A percentile compares a stretch with the other conserved stretches of the same genome.
phyloP scores from a whole-genome alignment of 257 asterid genomes.

The Forsythia suspensa region DNA sequence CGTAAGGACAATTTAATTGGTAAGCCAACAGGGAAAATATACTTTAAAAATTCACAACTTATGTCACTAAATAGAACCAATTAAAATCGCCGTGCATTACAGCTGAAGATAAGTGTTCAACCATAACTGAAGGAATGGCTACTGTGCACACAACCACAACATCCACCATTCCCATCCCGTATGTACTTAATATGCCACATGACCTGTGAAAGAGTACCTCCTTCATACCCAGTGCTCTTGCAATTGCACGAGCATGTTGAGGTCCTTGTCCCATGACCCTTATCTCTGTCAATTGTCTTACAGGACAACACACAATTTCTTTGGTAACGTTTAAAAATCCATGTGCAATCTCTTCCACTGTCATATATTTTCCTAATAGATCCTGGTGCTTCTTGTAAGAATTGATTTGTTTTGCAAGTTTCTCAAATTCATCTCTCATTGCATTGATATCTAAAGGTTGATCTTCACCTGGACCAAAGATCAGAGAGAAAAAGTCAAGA shows the following conservation, averaged over 20 bases:
- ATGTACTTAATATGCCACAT: slow-evolving; percentile 94
- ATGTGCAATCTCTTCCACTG: slow-evolving; percentile 87
- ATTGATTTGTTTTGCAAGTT: slow-evolving; percentile 78
- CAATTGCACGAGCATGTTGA: slow-evolving; percentile 97
- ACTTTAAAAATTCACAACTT: too few relatives aligned
- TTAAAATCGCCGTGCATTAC: too few relatives aligned
- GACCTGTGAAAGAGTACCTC: slow-evolving; percentile 84
- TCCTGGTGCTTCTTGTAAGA: slow-evolving; percentile 70
- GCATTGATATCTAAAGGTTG: slow-evolving; percentile 71
- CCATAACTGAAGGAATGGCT: too few relatives aligned
- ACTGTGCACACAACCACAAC: too few relatives aligned
- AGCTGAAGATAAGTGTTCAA: too few relatives aligned
- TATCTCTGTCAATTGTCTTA: slow-evolving; percentile 93
- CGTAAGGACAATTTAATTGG: too few relatives aligned
- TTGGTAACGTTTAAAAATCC: slow-evolving; percentile 91
- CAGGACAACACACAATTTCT: slow-evolving; percentile 97
- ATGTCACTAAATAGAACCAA: too few relatives aligned
- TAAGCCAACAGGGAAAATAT: too few relatives aligned
- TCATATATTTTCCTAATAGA: slow-evolving; percentile 70
- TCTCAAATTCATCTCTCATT: slow-evolving; percentile 67
- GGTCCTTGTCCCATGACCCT: slow-evolving; percentile 99
- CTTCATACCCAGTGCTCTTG: slow-evolving; percentile 93
- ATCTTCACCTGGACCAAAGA: slow-evolving; percentile 86
- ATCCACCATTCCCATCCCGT: slow-evolving; percentile 97
- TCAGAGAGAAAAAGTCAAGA: slow-evolving; percentile 86